Evolutionary conservation across 129 eudicot species (phyloP), one percentile per base, ranked within the genome.

Genomic region (Erigeron canadensis): DNA sequence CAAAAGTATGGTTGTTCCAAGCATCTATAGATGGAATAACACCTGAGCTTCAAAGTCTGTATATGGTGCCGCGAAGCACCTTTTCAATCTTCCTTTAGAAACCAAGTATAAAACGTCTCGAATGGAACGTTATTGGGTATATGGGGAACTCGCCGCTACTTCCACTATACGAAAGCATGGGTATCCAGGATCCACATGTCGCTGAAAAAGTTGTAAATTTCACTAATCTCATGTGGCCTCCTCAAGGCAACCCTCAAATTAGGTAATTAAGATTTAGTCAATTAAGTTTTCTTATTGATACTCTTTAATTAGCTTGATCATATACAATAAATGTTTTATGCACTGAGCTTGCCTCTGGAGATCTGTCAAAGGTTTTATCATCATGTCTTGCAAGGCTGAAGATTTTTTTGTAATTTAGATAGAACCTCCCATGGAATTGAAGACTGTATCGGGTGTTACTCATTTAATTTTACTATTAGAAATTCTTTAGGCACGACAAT

Each of bases 161-260:
- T 38, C 96, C 96, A 8, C 74, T 87, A 8, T 87, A 76, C 7
- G 94, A 87, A 55, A 87, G 94, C 78, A 63, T 87, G 87, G 94
- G 94, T 0, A 79, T 87, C 11, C 80, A 77, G 3, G 84, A 82
- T 8, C 78, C 84, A 0, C 66, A 70, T 17, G 19, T 56, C 10
- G 70, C 43, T 7, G 81, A 69, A 46, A 68, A 82, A 40, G 73
- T 78, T 7, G 65, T 84, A 42, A 67, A 68, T 69, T 84, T 84
- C 80, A 71, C 84, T 1, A 61, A 65, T n/a, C 74, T 65, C 16
- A n/a, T 87, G 75, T 87, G 89, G 93, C 76, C 89, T n/a, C n/a
- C n/a, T 46, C 62, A 81, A 77, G 89, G 96, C 8, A 89, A 89
- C 61, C 80, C 83, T 37, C 54, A 53, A 62, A 81, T 84, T 42